Base-by-base conservation (phyloP, 1,139 yeast species). In the Arxiozyma bovina region DNA sequence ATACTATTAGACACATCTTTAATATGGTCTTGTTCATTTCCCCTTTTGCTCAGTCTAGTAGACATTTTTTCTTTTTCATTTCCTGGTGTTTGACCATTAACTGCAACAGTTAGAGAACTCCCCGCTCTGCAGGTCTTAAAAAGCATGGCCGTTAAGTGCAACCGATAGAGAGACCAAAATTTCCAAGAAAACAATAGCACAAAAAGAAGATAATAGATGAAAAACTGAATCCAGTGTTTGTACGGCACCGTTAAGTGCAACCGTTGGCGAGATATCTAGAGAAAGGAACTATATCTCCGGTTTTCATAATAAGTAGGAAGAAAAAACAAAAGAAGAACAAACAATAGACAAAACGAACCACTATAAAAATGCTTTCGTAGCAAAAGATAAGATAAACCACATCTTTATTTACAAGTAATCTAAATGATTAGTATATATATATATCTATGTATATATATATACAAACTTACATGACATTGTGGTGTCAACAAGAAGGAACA, bases 161-260 rank as follows among this genome's bases (percentile, higher is more conserved):
- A 12, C 15, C 15, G 15, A 5, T 30, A 30, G 38, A 30, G 38
- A 30, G 38, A 30, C 8, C 8, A 8, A 30, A 9, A 5, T 30
- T 30, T 30, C 3, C 38, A 30, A 9, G 15, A 30, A 30, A 30
- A 30, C 38, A 30, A 30, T 30, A 25, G 8, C 30, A 9, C 38
- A 7, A 3, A 30, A 30, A 30, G 8, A 30, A 30, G 11, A 30
- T 11, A 30, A 30, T 9, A 12, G 15, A 11, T 3, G n/a, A 30
- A 30, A 5, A 9, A 5, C 38, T 12, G 8, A 7, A 7, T 7
- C 38, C 45, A 9, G 9, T 20, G 15, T 5, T 4, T 18, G 12
- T 44, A 15, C 17, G 15, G 49, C 45, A 20, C 34, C 54, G 23
- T 53, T 55, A 55, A 55, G 56, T 53, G 58, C 55, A 55, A 45